These are phyloP conservation scores for Globisporangium orthogonon DNA, from an alignment of 352 stramenopile genomes.

Conservation along the genomic window DNA sequence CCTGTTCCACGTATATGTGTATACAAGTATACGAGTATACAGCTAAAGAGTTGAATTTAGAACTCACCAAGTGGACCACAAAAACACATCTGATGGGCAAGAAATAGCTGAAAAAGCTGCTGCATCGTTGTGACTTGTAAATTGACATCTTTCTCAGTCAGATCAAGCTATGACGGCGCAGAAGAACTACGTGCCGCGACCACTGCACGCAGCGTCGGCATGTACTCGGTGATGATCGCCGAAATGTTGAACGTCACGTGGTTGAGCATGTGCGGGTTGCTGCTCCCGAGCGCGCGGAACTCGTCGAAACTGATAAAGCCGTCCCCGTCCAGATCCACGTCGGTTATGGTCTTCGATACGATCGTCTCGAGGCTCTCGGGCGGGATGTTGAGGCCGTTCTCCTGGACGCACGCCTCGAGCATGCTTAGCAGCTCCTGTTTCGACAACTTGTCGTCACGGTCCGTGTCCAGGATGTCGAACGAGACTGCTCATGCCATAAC, in stretches of 20 bases:
- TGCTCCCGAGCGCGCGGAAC: constrained; percentile 48
- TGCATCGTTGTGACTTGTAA: too few species aligned
- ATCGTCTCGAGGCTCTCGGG: constrained; percentile 53
- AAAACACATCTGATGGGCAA: too few species aligned
- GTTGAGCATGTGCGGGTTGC: constrained; percentile 72
- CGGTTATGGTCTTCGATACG: constrained; percentile 62
- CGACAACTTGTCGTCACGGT: constrained; percentile 70
- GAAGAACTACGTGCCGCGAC: constrained; percentile 12
- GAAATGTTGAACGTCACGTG: constrained; percentile 82
- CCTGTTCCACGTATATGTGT: too few species aligned
- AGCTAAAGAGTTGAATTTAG: too few species aligned
- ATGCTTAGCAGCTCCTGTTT: constrained; percentile 64
- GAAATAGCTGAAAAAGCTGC: too few species aligned
- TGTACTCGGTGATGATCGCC: constrained; percentile 65
- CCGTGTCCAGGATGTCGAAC: constrained; percentile 68
- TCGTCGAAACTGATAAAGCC: constrained; percentile 75
- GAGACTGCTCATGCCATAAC: constrained; percentile 31
- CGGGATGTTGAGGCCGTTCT: constrained; percentile 75
- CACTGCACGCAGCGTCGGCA: constrained; percentile 56
- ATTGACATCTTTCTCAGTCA: too few species aligned
- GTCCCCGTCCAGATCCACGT: constrained; percentile 60
- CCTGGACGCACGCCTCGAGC: constrained; percentile 63
- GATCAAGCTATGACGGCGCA: too few species aligned
- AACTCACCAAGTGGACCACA: too few species aligned
- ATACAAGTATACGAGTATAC: too few species aligned